Evolutionary conservation across 345 rosid species (phyloP).

Genomic region (Rhodamnia argentea): DNA sequence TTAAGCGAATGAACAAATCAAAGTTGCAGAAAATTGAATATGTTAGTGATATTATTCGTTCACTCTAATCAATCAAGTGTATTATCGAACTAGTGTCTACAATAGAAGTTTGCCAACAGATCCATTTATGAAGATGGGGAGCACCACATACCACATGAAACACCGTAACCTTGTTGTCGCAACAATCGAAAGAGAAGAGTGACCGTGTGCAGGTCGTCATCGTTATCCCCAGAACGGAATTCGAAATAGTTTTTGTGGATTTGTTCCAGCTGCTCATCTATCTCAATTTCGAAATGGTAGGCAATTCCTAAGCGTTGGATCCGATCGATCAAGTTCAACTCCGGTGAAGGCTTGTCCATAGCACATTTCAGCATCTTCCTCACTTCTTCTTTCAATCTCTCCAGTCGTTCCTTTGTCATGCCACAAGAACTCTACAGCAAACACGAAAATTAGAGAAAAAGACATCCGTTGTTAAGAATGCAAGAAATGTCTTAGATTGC

Average conservation of each 20-base stretch:
- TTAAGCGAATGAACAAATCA: too few relatives aligned
- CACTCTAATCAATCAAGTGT: too few relatives aligned
- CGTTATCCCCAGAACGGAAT: background rate
- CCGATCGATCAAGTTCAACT: background rate
- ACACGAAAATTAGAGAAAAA: too few relatives aligned
- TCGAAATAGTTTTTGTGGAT: background rate
- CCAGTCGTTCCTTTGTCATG: too few relatives aligned
- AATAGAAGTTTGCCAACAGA: background rate
- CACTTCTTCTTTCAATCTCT: too few relatives aligned
- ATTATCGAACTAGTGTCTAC: too few relatives aligned
- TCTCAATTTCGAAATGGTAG: background rate
- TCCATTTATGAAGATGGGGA: background rate
- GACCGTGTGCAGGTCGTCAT: background rate
- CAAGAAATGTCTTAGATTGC: too few relatives aligned
- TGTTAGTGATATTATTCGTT: too few relatives aligned
- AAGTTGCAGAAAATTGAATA: too few relatives aligned
- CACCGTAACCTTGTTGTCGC: background rate
- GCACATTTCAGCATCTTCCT: too few relatives aligned
- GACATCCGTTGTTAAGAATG: too few relatives aligned
- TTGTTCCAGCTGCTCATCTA: background rate
- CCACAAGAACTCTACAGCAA: too few relatives aligned
- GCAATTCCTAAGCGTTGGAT: constrained; percentile 1
- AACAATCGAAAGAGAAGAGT: background rate
- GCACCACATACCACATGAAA: background rate
- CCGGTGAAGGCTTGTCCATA: background rate